Evolutionary conservation across 805 yeast genomes (phyloP).

Genomic region (Saccharomyces eubayanus): DNA sequence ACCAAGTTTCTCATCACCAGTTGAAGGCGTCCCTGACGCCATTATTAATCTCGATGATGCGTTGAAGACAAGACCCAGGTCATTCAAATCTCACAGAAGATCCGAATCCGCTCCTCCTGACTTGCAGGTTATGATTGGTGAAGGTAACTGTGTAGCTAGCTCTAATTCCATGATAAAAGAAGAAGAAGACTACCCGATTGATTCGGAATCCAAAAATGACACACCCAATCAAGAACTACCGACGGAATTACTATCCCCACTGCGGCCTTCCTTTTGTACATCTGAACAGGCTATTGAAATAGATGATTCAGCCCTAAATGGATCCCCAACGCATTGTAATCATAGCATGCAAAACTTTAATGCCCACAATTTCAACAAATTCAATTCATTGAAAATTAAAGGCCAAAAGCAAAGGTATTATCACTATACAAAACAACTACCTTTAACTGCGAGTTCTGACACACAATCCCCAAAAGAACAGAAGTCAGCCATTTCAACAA

Average conservation of each 20-base stretch:
- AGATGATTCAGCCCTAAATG: neutral
- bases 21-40: constrained; percentile 41
- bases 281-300: constrained; percentile 2
- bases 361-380: constrained; percentile 6
- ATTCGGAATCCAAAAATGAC: neutral
- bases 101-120: constrained; percentile 52
- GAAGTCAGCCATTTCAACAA: constrained; percentile 20
- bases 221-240: neutral
- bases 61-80: constrained; percentile 32
- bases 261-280: constrained; percentile 16
- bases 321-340: neutral
- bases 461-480: constrained; percentile 21
- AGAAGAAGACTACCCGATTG: constrained; percentile 11
- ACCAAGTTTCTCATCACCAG: constrained; percentile 24
- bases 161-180: constrained; percentile 14
- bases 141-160: neutral
- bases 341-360: neutral
- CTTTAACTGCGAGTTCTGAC: constrained; percentile 11
- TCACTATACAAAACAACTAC: constrained; percentile 26
- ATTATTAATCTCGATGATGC: constrained; percentile 51
- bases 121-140: constrained; percentile 25
- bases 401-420: constrained; percentile 29
- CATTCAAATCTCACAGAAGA: constrained; percentile 37
- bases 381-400: constrained; percentile 26
- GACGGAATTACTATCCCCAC: constrained; percentile 15